Evolutionary conservation across 441 rosid genomes (phyloP).

Genomic region (Breynia disticha): DNA sequence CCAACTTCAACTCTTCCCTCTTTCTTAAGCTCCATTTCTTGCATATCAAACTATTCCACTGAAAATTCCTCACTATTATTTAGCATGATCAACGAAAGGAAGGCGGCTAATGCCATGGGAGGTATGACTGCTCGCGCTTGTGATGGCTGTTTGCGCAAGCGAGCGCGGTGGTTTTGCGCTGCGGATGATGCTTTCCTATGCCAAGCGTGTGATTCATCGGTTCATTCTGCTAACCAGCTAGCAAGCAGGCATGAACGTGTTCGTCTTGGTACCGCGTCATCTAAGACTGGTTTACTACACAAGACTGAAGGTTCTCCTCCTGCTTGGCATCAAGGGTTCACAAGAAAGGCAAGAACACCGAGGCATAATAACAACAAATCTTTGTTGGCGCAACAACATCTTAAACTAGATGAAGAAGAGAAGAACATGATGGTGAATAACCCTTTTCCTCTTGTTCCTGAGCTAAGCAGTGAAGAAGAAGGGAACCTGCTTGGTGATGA

Average conservation of each 20-base stretch:
- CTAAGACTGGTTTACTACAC: not conserved
- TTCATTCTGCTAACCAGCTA: slow-evolving; percentile 68
- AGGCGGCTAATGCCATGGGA: slow-evolving; percentile 31
- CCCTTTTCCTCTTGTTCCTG: slow-evolving; percentile 50
- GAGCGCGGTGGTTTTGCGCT: slow-evolving; percentile 62
- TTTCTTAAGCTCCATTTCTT: no score
- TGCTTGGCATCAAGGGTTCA: slow-evolving; percentile 60
- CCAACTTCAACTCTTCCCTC: not conserved
- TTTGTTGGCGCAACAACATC: slow-evolving; percentile 3
- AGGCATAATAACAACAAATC: slow-evolving; percentile 25
- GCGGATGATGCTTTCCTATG: slow-evolving; percentile 82
- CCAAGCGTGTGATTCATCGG: slow-evolving; percentile 58
- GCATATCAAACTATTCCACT: no score
- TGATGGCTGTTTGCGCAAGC: slow-evolving; percentile 44
- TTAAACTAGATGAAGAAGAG: slow-evolving; percentile 11
- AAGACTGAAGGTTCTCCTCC: slow-evolving; percentile 18
- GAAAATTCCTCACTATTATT: no score
- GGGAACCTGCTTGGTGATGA: slow-evolving; percentile 21
- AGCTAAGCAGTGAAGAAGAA: slow-evolving; percentile 47
- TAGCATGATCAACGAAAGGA: slow-evolving; percentile 26
- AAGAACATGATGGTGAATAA: slow-evolving; percentile 1
- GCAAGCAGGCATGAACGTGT: slow-evolving; percentile 66
- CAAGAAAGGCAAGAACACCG: slow-evolving; percentile 64
- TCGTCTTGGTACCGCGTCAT: slow-evolving; percentile 32
- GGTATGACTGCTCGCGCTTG: slow-evolving; percentile 56